A percentile compares a stretch with the other conserved stretches of the same genome.
Evolutionary conservation across 192 early-diverging fungal species (phyloP).

Genomic region (Mortierella hygrophila): DNA sequence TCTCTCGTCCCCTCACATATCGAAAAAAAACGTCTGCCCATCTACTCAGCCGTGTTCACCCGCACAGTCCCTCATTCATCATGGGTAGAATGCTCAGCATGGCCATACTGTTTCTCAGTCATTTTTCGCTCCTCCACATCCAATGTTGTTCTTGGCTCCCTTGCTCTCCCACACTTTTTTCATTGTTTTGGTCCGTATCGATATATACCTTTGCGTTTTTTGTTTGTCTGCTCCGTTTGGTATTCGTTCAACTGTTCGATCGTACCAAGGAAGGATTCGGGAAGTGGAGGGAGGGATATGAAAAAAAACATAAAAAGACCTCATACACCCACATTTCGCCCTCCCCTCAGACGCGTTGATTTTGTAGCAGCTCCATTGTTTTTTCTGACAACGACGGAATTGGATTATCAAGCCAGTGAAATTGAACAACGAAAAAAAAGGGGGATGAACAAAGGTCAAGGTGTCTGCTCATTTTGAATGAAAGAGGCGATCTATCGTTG

Average conservation of each 20-base stretch:
- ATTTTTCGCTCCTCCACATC: conserved; percentile 5
- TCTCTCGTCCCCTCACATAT: background rate
- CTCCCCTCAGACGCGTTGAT: no score
- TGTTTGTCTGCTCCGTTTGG: conserved; percentile 4
- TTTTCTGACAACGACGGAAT: no score
- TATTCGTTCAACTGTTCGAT: background rate
- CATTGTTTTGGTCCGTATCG: background rate
- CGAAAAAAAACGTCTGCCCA: background rate
- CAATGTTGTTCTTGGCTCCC: background rate
- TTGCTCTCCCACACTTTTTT: conserved; percentile 6
- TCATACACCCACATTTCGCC: no score
- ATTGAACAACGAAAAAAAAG: no score
- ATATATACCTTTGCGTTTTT: background rate
- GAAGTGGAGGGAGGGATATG: background rate
- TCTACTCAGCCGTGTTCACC: conserved; percentile 4
- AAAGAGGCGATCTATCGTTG: no score
- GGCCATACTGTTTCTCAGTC: background rate
- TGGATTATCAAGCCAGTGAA: no score
- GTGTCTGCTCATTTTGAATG: no score
- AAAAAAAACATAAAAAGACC: background rate
- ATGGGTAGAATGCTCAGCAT: background rate
- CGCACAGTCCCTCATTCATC: background rate
- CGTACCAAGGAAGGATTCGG: background rate
- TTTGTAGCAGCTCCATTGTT: no score
- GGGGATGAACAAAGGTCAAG: no score